Base-by-base conservation (phyloP, 2,329 filamentous ascomycete species). In the Trichoderma hamatum region DNA sequence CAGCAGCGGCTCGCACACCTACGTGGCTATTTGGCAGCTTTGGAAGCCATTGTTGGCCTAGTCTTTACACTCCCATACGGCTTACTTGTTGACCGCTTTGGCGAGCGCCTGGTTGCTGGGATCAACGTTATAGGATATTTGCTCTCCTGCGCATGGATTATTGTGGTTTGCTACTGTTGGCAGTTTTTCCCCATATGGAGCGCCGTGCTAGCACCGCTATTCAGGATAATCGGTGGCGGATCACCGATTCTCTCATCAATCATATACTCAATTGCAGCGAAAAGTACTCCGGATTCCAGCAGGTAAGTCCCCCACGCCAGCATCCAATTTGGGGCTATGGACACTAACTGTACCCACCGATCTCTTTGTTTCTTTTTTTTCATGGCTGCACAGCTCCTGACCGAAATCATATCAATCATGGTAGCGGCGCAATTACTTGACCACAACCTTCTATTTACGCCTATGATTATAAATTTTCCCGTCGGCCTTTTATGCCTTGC, bases 81-180 rank as follows among this genome's bases (percentile, higher is more conserved):
- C 49, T 28, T 65, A 10, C 62, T 65, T 39, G 21, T 65, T 65
- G 49, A 65, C 51, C 62, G 30, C 32, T 11, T 65, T 14, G 62
- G 62, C 14, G 62, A 55, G 24, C 62, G 30, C 34, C 24, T 65
- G 19, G 46, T 65, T 36, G 62, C 46, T 19, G 62, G 62, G 24
- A 65, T 65, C 32, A 65, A 65, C 32, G 62, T 65, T 19, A 6
- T 65, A 55, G 62, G 62, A 65, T 65, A 65, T 13, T 28, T 65
- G 32, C 49, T 65, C 62, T 65, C 62, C 21, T 65, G 62, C 34
- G 62, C 62, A 28, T 65, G 62, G 62, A 39, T 65, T 24, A 39
- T 58, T 10, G 49, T 65, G 28, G 62, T 56, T 21, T 65, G 62
- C 21, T 56, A 52, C 62, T 65, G 4, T 11, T 65, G 62, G 62